phyloP scores from a whole-genome alignment of 2,329 filamentous ascomycete species.

The Thermothelomyces thermophilus region DNA sequence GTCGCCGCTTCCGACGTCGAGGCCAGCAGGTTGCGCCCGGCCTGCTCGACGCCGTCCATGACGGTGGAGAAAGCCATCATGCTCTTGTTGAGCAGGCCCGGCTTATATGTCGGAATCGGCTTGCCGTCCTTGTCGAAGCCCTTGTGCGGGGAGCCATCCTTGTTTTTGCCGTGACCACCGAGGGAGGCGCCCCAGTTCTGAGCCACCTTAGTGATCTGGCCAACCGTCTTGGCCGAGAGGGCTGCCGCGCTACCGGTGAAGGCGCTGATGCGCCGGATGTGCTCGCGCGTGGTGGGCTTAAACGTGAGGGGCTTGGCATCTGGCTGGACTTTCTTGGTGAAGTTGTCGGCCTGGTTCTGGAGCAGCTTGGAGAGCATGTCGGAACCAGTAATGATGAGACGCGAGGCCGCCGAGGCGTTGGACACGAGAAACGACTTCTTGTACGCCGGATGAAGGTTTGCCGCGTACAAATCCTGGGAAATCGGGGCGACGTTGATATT shows the following conservation, averaged over 20 bases:
- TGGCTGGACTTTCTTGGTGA: slow-evolving; percentile 74
- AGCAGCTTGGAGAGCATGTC: slow-evolving; percentile 72
- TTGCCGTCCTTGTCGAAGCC: slow-evolving; percentile 67
- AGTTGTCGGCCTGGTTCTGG: slow-evolving; percentile 69
- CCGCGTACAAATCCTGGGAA: slow-evolving; percentile 63
- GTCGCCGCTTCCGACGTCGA: slow-evolving; percentile 72
- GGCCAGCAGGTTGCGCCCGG: slow-evolving; percentile 69
- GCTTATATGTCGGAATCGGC: slow-evolving; percentile 64
- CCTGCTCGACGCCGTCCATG: slow-evolving; percentile 86
- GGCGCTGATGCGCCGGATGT: slow-evolving; percentile 83
- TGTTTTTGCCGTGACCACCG: slow-evolving; percentile 52
- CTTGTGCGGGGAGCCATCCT: slow-evolving; percentile 35
- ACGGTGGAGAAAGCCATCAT: slow-evolving; percentile 95
- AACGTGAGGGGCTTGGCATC: slow-evolving; percentile 79
- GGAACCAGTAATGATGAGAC: slow-evolving; percentile 84
- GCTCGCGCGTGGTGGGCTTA: slow-evolving; percentile 73
- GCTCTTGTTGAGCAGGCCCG: slow-evolving; percentile 88
- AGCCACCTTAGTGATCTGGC: slow-evolving; percentile 72
- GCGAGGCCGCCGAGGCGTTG: slow-evolving; percentile 79
- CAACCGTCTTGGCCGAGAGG: slow-evolving; percentile 78
- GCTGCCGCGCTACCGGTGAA: slow-evolving; percentile 73
- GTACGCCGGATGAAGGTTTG: slow-evolving; percentile 85
- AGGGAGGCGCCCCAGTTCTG: slow-evolving; percentile 83
- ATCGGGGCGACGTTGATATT: slow-evolving; percentile 61
- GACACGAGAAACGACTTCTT: slow-evolving; percentile 79